These are phyloP conservation scores for Dalbergia oliveri DNA, from an alignment of 306 rosid species.

Conservation along the genomic window DNA sequence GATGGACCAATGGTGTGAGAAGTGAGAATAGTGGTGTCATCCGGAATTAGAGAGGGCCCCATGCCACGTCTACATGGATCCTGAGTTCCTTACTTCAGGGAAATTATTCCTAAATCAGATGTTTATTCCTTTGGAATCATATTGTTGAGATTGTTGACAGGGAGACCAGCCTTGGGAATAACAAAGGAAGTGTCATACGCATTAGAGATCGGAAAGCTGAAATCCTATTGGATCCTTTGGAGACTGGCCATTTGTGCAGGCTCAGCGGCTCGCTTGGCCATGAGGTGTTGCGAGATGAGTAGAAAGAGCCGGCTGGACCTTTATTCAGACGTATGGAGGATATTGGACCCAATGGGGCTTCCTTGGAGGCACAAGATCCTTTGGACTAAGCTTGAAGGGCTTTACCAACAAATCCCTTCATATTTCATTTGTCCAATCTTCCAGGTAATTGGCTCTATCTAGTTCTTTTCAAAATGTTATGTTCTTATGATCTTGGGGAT, in stretches of 20 bases:
- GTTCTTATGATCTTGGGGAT: background rate
- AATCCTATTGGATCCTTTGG: conserved; percentile 86
- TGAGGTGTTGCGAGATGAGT: conserved; percentile 83
- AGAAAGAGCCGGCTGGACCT: conserved; percentile 79
- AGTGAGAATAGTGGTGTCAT: background rate
- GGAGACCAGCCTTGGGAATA: conserved; percentile 80
- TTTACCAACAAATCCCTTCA: conserved; percentile 70
- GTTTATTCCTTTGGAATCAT: conserved; percentile 92
- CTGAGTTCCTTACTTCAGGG: conserved; percentile 81
- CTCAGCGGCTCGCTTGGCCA: conserved; percentile 78
- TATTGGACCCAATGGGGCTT: conserved; percentile 82
- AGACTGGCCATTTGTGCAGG: conserved; percentile 95
- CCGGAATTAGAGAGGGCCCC: background rate
- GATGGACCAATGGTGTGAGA: background rate
- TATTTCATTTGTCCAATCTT: conserved; percentile 89
- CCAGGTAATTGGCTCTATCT: conserved; percentile 65
- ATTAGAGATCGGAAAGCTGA: conserved; percentile 70
- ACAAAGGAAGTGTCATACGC: conserved; percentile 74
- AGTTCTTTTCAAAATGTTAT: background rate
- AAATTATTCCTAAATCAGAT: conserved; percentile 86
- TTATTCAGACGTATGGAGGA: conserved; percentile 78
- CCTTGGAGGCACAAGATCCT: conserved; percentile 66
- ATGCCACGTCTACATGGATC: conserved; percentile 71
- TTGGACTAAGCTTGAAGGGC: conserved; percentile 67
- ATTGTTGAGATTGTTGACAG: conserved; percentile 77